Evolutionary conservation across 1,139 yeast genomes (phyloP), one percentile per base, ranked within the genome.

Genomic region (Eremothecium gossypii): DNA sequence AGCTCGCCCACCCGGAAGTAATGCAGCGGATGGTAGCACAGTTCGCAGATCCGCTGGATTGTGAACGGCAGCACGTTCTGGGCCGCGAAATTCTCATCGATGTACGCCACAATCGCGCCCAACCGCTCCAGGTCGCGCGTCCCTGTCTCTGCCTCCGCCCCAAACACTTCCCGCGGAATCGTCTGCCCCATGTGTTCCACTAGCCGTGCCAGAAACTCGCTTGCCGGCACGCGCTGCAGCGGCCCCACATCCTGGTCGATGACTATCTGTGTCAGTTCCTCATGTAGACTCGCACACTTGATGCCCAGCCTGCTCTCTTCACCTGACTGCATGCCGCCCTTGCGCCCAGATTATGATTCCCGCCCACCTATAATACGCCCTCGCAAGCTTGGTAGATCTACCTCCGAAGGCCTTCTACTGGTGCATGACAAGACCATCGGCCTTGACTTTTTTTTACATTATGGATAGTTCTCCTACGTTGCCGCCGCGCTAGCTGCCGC

Each of bases 1-100:
- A 59, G 41, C 32, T 59, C 63, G 30, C 47, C 42, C 3, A 49
- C 41, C 34, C 51, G 51, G 42, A 52, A 58, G 43, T 57, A 58
- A 33, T 51, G 48, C 26, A 60, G 51, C n/a, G 65, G 65, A 43
- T 60, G 58, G 42, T 49, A 59, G 37, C 61, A 55, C 20, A 60
- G 36, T 39, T 60, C 62, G 49, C 61, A 56, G 10, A 60, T 53
- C 28, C 65, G 45, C 33, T 52, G 41, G 8, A 60, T 60, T 1
- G 65, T 60, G 31, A 60, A 60, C 2, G 65, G 65, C 30, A 48
- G 53, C 13, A 27, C 37, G 12, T 47, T 42, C 9, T 47, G 43
- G 2, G 38, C 30, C 4, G 48, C 33, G 36, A 60, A 59, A 3
- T 47, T 47, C 3, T 41, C 37, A n/a, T 27, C 39, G 20, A 59